phyloP scores from a whole-genome alignment of 352 stramenopile genomes.

The Phytophthora vignae region DNA sequence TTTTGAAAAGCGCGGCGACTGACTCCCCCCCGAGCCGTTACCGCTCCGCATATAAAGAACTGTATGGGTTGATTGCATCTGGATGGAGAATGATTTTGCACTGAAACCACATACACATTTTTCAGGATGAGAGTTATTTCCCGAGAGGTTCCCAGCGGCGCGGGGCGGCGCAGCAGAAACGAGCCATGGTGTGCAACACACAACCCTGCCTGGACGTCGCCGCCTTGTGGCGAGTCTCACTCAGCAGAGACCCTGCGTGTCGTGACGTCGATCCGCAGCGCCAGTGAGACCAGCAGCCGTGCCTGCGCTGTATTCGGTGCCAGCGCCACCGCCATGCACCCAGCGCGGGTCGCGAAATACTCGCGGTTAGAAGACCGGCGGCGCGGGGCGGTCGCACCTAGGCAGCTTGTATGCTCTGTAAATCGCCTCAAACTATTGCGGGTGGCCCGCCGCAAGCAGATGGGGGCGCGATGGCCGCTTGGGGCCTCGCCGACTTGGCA shows the following conservation, averaged over 20 bases:
- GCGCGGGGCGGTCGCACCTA: no score
- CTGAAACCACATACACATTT: no score
- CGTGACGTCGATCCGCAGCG: neutral
- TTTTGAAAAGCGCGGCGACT: constrained; percentile 30
- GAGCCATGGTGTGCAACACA: constrained; percentile 22
- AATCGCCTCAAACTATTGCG: neutral
- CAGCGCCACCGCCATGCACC: neutral
- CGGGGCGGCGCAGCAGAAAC: constrained; percentile 18
- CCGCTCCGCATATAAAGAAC: constrained; percentile 14
- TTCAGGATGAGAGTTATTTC: constrained; percentile 10
- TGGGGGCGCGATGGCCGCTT: neutral
- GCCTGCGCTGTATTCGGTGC: neutral
- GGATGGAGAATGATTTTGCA: neutral
- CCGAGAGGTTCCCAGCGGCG: constrained; percentile 13
- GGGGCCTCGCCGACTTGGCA: neutral
- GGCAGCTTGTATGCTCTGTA: no score
- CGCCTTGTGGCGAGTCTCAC: constrained; percentile 14
- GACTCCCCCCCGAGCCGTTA: constrained; percentile 24
- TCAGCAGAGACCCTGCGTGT: neutral
- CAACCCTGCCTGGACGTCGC: constrained; percentile 11
- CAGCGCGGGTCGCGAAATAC: neutral
- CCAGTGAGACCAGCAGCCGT: neutral
- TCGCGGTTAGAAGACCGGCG: neutral
- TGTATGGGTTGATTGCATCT: neutral
- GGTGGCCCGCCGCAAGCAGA: neutral